A percentile compares a stretch with the other conserved stretches of the same genome.
These are phyloP conservation scores for Simmondsia chinensis DNA, from an alignment of 148 eudicot genomes.

Conservation along the genomic window DNA sequence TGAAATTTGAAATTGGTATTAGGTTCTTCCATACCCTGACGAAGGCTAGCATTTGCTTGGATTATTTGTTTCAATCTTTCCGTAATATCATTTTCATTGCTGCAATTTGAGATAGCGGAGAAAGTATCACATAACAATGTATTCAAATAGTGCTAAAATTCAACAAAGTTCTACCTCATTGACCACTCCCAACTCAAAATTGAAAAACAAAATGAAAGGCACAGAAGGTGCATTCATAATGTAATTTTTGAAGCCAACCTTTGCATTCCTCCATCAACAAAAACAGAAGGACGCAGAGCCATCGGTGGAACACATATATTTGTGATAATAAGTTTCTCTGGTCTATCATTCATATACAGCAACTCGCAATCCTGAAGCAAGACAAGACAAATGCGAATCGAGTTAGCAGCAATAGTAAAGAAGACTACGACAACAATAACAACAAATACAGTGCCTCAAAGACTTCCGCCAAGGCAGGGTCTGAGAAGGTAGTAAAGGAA, in stretches of 20 bases:
- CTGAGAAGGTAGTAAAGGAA: no score
- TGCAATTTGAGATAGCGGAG: conserved; percentile 25
- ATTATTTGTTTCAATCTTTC: conserved; percentile 67
- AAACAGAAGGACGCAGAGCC: conserved; percentile 87
- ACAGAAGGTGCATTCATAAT: not conserved
- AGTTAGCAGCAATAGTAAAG: conserved; percentile 6
- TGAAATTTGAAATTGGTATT: conserved; percentile 23
- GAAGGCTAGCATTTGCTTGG: conserved; percentile 68
- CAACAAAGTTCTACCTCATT: not conserved
- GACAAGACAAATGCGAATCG: conserved; percentile 1
- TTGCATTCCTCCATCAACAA: conserved; percentile 72
- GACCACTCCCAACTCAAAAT: not conserved
- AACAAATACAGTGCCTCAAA: no score
- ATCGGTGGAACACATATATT: conserved; percentile 79
- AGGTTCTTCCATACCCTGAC: conserved; percentile 44
- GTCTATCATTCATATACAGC: conserved; percentile 75
- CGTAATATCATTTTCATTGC: conserved; percentile 88
- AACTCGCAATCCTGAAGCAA: conserved; percentile 94
- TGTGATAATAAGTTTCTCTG: conserved; percentile 72
- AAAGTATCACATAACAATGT: not conserved
- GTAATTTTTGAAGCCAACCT: conserved; percentile 30
- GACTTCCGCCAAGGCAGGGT: no score
- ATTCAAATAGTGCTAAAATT: not conserved
- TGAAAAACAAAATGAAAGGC: not conserved
- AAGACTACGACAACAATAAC: not conserved